A percentile compares a stretch with the other conserved stretches of the same genome.
Evolutionary conservation across 1,284 basidiomycete species (phyloP).

Genomic region (Ceratobasidium theobromae): DNA sequence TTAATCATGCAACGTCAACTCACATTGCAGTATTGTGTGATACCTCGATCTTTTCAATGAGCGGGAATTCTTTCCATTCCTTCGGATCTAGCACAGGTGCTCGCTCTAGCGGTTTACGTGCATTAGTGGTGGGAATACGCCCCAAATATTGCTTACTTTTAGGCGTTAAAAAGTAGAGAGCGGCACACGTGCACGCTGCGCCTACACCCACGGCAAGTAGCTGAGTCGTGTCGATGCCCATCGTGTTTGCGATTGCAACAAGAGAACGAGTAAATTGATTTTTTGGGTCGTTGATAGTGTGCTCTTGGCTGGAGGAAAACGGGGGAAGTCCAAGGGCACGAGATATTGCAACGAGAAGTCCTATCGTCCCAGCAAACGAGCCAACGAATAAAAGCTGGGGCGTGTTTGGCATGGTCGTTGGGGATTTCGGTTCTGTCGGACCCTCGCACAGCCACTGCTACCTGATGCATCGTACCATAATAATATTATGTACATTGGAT

Average conservation of each 20-base stretch:
- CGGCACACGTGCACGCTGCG: slow-evolving; percentile 6
- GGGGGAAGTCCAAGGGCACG: slow-evolving; percentile 22
- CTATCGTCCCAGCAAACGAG: slow-evolving; percentile 19
- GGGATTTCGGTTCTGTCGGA: neutral
- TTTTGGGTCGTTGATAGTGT: slow-evolving; percentile 21
- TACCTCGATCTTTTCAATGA: slow-evolving; percentile 78
- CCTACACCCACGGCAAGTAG: slow-evolving; percentile 17
- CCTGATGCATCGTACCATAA: neutral
- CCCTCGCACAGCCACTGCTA: neutral
- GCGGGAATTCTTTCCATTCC: slow-evolving; percentile 79
- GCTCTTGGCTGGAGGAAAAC: slow-evolving; percentile 10
- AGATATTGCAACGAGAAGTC: neutral
- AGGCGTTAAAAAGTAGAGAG: slow-evolving; percentile 7
- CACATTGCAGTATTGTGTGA: slow-evolving; percentile 96
- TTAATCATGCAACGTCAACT: slow-evolving; percentile 41
- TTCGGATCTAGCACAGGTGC: slow-evolving; percentile 70
- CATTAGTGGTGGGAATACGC: neutral
- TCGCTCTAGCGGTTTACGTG: slow-evolving; percentile 29
- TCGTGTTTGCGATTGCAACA: slow-evolving; percentile 10
- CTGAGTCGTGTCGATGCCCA: slow-evolving; percentile 25
- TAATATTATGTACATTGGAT: too few species aligned
- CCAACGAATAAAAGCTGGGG: slow-evolving; percentile 7
- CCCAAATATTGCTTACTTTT: neutral
- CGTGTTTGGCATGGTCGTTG: slow-evolving; percentile 24
- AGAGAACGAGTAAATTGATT: slow-evolving; percentile 21